Base-by-base conservation (phyloP, 148 eudicot genomes). In the Suaeda aralocaspica region DNA sequence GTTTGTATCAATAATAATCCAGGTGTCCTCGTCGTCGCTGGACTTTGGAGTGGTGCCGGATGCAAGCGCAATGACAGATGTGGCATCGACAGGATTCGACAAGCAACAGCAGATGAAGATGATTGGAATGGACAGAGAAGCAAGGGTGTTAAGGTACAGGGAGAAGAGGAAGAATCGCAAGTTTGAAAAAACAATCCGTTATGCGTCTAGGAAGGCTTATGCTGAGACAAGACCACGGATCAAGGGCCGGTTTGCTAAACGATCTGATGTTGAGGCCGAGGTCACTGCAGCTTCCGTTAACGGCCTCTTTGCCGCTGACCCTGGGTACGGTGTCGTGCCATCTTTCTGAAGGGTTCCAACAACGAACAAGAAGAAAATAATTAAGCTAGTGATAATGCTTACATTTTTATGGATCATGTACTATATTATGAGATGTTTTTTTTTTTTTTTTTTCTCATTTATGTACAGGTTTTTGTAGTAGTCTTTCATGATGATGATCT, bases 1-100 rank as follows among this genome's bases (percentile, higher is more conserved):
- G n/a, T n/a, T n/a, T n/a, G n/a, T n/a, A n/a, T n/a, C 13, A 15
- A 18, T 49, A 19, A 36, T 71, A 15, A 55, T n/a, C 11, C 86
- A 90, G 92, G 79, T 91, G 16, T 88, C 97, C 0, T 87, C 91
- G 0, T 91, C 97, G 16, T 93, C 98, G 0, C 41, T 87, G 79
- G 97, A 91, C 2, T 92, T 76, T 1, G 92, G 97, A 25, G 89
- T 91, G 46, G 97, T 91, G 51, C 97, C 97, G 3, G 97, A 91
- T 30, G 84, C 85, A 66, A 77, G 73, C 15, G 74, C 78, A 4
- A 74, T 83, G 81, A 72, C 72, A 0, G 96, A 87, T 18, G 89
- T 81, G 18, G 83, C 64, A 14, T 73, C 83, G 8, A 56, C 84
- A 1, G 72, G 72, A 16, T 11, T 66, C 13, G 74, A 73, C 49